Evolutionary conservation across 139 green algal genomes (phyloP), one percentile per base, ranked within the genome.

Genomic region (Mesostigma viride): DNA sequence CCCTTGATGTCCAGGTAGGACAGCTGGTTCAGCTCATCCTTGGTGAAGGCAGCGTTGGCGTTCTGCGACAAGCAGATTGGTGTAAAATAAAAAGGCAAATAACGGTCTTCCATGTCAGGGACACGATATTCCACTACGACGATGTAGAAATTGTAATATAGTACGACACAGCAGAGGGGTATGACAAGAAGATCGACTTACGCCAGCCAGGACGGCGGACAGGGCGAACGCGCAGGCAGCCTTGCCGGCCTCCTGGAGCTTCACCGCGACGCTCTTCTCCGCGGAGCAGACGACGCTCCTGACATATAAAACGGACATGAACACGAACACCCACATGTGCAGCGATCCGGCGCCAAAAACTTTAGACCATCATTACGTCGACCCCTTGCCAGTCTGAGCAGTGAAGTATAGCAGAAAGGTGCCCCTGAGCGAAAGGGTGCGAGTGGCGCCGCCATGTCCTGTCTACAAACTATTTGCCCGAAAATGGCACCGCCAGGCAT

Each of bases 1-100:
- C 93, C 93, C 88, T 99, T 99, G 35, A 99, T 89, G 81, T 99
- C 89, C 36, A 95, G 77, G 84, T 99, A 99, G 67, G 93, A 96
- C 74, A 96, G 83, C 64, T 84, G 83, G 74, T 97, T 88, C 30
- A 96, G 79, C 83, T 98, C 80, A 64, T 97, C 92, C 74, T 88
- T 96, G 76, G 86, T 96, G 35, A 98, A 65, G 4, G 90, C 91
- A 40, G 82, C 81, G 48, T 88, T 89, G 32, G 61, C n/a, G 22
- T 11, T n/a, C 28, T 64, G 57, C 57, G 44, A 11, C 44, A 53
- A n/a, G n/a, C n/a, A n/a, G n/a, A n/a, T n/a, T n/a, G n/a, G n/a
- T n/a, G n/a, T n/a, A n/a, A n/a, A n/a, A n/a, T n/a, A 53, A 53
- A 17, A 17, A 53, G 14, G 44, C 14, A 24, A 11, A 53, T 24